Base-by-base conservation (phyloP, 352 stramenopile species). In the Phytophthora podocarpi region DNA sequence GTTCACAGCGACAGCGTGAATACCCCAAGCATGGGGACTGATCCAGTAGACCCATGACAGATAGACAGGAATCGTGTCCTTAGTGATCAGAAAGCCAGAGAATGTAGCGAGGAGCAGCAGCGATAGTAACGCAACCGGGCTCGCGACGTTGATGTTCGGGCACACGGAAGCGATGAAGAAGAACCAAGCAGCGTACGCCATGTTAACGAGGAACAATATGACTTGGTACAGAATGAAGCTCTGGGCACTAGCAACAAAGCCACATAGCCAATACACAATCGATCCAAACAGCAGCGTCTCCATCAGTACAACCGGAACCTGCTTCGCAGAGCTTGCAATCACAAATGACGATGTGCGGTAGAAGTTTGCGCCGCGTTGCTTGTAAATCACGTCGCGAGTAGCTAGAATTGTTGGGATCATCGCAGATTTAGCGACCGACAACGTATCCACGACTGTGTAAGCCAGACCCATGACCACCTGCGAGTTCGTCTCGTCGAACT, bases 241-340 rank as follows among this genome's bases (percentile, higher is more conserved):
- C 20, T 50, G 41, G 9, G 55, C 61, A 32, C 74, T 71, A 5
- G 35, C 39, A 13, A 67, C 69, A 41, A 96, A 80, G 13, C 87
- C 87, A 39, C 87, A 83, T 71, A 95, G 86, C 70, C 78, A 96
- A 65, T 95, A 96, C 6, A 91, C 61, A 46, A 96, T 64, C 10
- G 75, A 82, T n/a, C 83, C 87, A 62, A 96, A 95, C 20, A 91
- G 34, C 10, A 93, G 43, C 0, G 76, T 81, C 67, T 96, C 86
- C 36, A 87, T 56, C 2, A 84, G 11, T 58, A 67, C 50, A 31
- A 85, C 53, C 32, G 79, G 65, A 11, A 85, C 32, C 34, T 78
- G 63, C 27, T 71, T 70, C 6, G 61, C 24, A 13, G 60, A 75
- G 18, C 50, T 72, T 8, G 73, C 82, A 24, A 95, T 57, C 39